Evolutionary conservation across 2,329 filamentous ascomycete species (phyloP).

Genomic region (Niveomyces coronatus): DNA sequence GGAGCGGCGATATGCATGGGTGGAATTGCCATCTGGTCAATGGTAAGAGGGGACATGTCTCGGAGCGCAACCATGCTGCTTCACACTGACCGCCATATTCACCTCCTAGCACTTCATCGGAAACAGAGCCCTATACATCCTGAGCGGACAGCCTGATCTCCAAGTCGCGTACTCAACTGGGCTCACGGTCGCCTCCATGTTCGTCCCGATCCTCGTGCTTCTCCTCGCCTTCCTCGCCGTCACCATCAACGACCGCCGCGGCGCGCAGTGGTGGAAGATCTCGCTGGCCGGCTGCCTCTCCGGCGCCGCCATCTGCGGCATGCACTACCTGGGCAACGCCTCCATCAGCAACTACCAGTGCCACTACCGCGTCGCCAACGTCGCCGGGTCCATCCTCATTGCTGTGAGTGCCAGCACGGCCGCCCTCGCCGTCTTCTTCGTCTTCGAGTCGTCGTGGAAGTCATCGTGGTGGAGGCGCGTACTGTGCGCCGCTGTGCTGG

Average conservation of each 20-base stretch:
- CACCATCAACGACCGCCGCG: slow-evolving; percentile 47
- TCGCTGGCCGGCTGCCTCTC: slow-evolving; percentile 56
- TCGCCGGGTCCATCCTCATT: slow-evolving; percentile 61
- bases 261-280: slow-evolving; percentile 48
- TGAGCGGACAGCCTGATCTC: slow-evolving; percentile 46
- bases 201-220: slow-evolving; percentile 68
- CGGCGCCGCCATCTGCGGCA: slow-evolving; percentile 67
- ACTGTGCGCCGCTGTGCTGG: slow-evolving; percentile 56
- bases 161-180: slow-evolving; percentile 65
- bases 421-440: slow-evolving; percentile 68
- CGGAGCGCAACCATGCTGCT: slow-evolving; percentile 9
- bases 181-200: slow-evolving; percentile 68
- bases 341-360: slow-evolving; percentile 70
- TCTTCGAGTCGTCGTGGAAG: slow-evolving; percentile 65
- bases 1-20: slow-evolving; percentile 62
- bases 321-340: slow-evolving; percentile 83
- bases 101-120: slow-evolving; percentile 81
- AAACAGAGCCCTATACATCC: slow-evolving; percentile 67
- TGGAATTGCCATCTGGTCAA: slow-evolving; percentile 64
- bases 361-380: slow-evolving; percentile 45
- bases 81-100: slow-evolving; percentile 19
- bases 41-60: too few relatives aligned
- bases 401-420: slow-evolving; percentile 60
- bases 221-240: slow-evolving; percentile 61
- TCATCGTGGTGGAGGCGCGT: slow-evolving; percentile 67